Evolutionary conservation across 768 basidiomycete species (phyloP), one percentile per base, ranked within the genome.

Genomic region (Xerocomellus intermedius): DNA sequence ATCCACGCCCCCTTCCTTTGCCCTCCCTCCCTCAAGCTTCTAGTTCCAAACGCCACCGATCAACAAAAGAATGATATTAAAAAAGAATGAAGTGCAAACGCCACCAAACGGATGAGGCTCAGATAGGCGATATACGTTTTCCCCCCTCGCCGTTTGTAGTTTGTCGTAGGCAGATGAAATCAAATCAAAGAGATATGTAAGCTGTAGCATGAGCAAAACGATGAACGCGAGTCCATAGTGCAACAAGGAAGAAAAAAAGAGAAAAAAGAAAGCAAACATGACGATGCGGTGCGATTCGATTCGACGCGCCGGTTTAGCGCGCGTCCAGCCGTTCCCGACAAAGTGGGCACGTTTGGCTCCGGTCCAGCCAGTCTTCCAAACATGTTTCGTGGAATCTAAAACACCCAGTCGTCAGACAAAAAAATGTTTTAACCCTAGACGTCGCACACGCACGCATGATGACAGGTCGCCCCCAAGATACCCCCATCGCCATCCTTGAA

Each of bases 311-410:
- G 16, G 5, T 17, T 63, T 50, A 67, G 52, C 66, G 60, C 67
- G 60, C 62, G 56, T 61, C 67, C 61, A 84, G 65, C 32, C 73
- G 66, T 52, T 77, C 71, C 65, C 86, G 77, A 64, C 88, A 90
- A 48, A 87, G 69, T 39, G 86, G 86, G 71, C 87, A 89, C 53
- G 83, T 81, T 60, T 70, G 76, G 61, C 77, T 83, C 67, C 77
- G 75, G 61, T 72, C 77, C 64, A 87, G 75, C 87, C 87, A 89
- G 56, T 75, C 76, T 52, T 69, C 73, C 57, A 86, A 77, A 72
- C 88, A 89, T 36, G 71, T 71, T 64, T 84, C 81, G 69, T 89
- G 88, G 63, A 83, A 85, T 41, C 76, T 78, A 37, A 22, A 55
- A 42, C 37, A 3, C 36, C 22, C 50, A 13, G 21, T 10, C 8